phyloP scores from a whole-genome alignment of 2,329 filamentous ascomycete genomes.

The Acarospora socialis region DNA sequence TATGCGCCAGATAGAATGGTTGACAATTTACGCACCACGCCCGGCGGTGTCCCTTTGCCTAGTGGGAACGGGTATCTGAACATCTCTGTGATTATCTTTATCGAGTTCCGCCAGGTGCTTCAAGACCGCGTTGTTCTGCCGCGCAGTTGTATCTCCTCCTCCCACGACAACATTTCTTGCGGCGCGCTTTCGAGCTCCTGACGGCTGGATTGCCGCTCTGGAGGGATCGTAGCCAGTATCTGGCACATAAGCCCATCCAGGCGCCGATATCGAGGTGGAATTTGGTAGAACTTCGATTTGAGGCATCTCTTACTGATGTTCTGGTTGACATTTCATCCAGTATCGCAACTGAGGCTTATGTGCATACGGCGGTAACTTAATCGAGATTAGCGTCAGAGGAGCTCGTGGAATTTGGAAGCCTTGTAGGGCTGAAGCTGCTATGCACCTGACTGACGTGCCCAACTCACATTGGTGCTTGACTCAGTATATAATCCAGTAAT shows the following conservation, averaged over 20 bases:
- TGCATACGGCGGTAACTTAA: too few species aligned
- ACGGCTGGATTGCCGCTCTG: slow-evolving; percentile 35
- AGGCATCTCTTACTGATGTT: too few species aligned
- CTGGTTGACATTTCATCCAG: too few species aligned
- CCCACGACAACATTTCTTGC: slow-evolving; percentile 43
- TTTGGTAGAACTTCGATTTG: slow-evolving; percentile 73
- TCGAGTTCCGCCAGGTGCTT: slow-evolving; percentile 74
- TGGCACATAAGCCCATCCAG: slow-evolving; percentile 86
- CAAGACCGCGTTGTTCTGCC: slow-evolving; percentile 67
- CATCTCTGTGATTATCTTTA: slow-evolving; percentile 61
- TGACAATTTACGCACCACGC: slow-evolving; percentile 20
- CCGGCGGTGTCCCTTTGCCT: slow-evolving; percentile 32
- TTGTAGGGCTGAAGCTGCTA: too few species aligned
- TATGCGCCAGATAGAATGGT: not conserved
- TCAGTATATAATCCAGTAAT: too few species aligned
- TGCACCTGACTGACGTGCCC: too few species aligned
- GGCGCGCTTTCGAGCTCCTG: slow-evolving; percentile 52
- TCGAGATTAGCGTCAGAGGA: too few species aligned
- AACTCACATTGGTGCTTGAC: too few species aligned
- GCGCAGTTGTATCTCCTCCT: slow-evolving; percentile 56
- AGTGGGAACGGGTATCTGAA: slow-evolving; percentile 52
- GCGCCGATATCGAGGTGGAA: slow-evolving; percentile 52
- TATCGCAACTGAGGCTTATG: too few species aligned
- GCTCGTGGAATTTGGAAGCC: too few species aligned
- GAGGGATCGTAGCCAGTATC: slow-evolving; percentile 51